Conservation (phyloP, 768 basidiomycete species). For the Boletus subparvulus region DNA sequence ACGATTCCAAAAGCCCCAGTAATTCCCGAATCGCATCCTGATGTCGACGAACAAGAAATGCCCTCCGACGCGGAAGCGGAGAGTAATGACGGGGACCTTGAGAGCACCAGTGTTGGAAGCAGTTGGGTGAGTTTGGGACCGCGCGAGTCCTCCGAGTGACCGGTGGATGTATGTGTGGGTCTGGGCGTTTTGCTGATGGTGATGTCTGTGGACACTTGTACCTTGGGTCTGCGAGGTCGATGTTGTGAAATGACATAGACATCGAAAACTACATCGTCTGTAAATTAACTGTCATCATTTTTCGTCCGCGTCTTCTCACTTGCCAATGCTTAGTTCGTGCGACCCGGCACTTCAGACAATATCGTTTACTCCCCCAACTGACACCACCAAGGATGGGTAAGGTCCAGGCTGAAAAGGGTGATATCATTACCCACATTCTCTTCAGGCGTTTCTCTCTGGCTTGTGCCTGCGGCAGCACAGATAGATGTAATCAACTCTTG, state of each 20-base stretch:
- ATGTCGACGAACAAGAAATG: slow-evolving; percentile 37
- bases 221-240: background rate
- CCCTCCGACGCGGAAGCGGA: slow-evolving; percentile 70
- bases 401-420: background rate
- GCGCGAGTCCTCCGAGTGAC: slow-evolving; percentile 22
- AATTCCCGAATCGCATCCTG: slow-evolving; percentile 7
- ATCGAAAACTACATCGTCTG: slow-evolving; percentile 1
- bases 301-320: background rate
- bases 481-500: slow-evolving; percentile 42
- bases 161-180: background rate
- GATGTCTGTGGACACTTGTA: background rate
- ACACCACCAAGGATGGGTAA: slow-evolving; percentile 21
- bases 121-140: slow-evolving; percentile 69
- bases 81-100: slow-evolving; percentile 57
- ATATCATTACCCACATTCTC: background rate
- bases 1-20: slow-evolving; percentile 12
- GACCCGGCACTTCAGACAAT: background rate
- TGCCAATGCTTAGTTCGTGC: background rate
- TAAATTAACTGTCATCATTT: slow-evolving; percentile 5
- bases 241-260: background rate
- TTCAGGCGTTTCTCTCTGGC: slow-evolving; percentile 66
- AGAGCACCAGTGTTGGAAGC: slow-evolving; percentile 47
- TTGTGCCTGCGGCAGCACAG: slow-evolving; percentile 55
- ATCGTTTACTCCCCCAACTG: background rate
- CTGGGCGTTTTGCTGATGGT: background rate